Evolutionary conservation across 768 basidiomycete species (phyloP), one percentile per base, ranked within the genome.

Genomic region (Zangia roseola): DNA sequence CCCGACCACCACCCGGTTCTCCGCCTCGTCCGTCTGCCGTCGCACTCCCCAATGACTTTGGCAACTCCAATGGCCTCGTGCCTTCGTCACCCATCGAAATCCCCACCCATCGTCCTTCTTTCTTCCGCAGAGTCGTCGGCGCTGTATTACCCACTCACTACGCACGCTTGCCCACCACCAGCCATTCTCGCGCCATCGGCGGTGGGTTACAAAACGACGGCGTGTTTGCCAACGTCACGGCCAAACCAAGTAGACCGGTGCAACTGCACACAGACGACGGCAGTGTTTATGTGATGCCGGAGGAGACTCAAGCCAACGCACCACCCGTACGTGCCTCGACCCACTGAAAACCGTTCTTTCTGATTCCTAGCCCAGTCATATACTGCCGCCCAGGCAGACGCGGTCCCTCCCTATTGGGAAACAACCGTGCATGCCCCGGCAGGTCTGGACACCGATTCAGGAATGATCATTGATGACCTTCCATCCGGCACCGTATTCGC

Each of bases 371-470:
- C 33, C 16, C 48, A 94, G 89, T 83, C 93, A 0, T 99, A 99
- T 61, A 77, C 84, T 12, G 79, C 85, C 14, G 97, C 95, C 3
- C 85, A 92, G 53, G 80, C 85, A 24, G 95, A 99, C 62, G 82
- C 91, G 0, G 94, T 89, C 0, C 97, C 97, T 0, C 81, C 92
- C 0, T 99, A 99, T 69, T 97, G 93, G 91, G 95, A 99, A 63
- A 97, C 91, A 1, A 94, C 92, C 0, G 82, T 97, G 9, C 89
- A 94, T 52, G 84, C 94, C 0, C 92, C 92, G 0, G 68, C 73
- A 0, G 71, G 75, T 23, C 47, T 76, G 31, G 77, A 79, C 40
- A 67, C 68, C 1, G 65, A 75, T 37, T 72, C 79, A 3, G 78
- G 83, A 61, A 86, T 97, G 76, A 81, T 97, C 65, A 86, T 99